Evolutionary conservation across 306 rosid species (phyloP), one percentile per base, ranked within the genome.

Genomic region (Gleditsia sinensis): DNA sequence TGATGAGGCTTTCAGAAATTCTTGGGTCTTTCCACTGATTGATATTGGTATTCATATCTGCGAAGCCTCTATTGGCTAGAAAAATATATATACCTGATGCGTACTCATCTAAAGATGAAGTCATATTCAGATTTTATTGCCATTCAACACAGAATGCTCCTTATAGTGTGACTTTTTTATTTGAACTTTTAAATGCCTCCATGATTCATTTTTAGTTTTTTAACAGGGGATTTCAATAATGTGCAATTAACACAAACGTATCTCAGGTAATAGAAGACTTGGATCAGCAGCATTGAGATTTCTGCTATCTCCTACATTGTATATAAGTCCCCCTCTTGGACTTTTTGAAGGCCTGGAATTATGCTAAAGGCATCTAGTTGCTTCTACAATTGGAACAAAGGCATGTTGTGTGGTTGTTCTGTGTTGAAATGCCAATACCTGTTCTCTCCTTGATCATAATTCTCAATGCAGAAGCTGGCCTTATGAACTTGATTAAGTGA

Each of bases 401-500:
- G 3, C 67, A 24, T 50, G 25, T 50, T 59, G n/a, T 53, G 34
- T 49, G 56, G 50, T 11, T 48, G 55, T 25, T n/a, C 24, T 49
- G 12, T 69, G 58, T 60, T 75, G 71, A 69, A 55, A 69, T 65
- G 67, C 36, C 28, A 24, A 69, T 63, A 46, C 51, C 53, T 50
- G 40, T 50, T 74, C 19, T 82, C 59, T 48, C 23, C 17, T 49
- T 50, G n/a, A 28, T 13, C 57, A 24, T 36, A 54, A 33, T 77
- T 51, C 49, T 67, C 4, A 60, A 39, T 20, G 69, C 61, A 24
- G 76, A 71, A 67, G 67, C 20, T 69, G 72, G 76, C 43, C 65
- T 69, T 49, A 42, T 48, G 60, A 77, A 63, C 79, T 72, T 19
- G 11, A 36, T 77, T 75, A 74, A 56, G 67, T 74, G 40, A 74